Conservation (phyloP, 2,329 filamentous ascomycete species). For the Penicillium psychrosexuale region DNA sequence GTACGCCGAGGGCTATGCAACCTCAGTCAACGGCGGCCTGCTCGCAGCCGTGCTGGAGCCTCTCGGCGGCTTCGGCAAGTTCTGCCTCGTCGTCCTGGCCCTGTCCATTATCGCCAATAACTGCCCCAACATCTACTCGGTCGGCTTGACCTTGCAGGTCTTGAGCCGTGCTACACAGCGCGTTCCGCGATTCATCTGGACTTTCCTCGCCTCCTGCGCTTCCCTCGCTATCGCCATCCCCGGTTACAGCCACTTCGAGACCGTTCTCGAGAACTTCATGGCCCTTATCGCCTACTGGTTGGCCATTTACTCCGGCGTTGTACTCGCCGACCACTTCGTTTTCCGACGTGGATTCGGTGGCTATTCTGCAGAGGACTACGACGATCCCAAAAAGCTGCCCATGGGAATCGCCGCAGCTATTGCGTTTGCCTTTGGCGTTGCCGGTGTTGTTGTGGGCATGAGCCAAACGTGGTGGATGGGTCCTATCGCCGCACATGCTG, state of each 20-base stretch:
- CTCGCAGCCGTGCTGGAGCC: conserved; percentile 62
- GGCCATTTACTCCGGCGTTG: conserved; percentile 67
- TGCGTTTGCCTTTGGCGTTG: conserved; percentile 63
- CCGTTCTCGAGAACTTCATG: conserved; percentile 69
- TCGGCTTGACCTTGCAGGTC: conserved; percentile 65
- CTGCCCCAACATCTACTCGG: conserved; percentile 70
- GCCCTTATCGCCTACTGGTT: conserved; percentile 68
- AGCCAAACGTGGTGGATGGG: conserved; percentile 67
- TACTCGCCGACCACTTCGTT: conserved; percentile 64
- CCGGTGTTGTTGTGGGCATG: conserved; percentile 68
- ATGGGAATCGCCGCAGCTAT: conserved; percentile 60
- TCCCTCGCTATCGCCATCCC: conserved; percentile 69
- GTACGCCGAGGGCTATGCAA: conserved; percentile 55
- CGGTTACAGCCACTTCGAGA: conserved; percentile 63
- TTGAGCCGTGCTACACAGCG: conserved; percentile 57
- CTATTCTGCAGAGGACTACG: conserved; percentile 60
- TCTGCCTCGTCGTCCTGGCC: conserved; percentile 66
- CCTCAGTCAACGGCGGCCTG: conserved; percentile 63
- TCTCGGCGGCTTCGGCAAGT: conserved; percentile 67
- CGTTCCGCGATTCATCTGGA: conserved; percentile 68
- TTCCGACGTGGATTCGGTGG: conserved; percentile 61
- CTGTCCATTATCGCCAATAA: conserved; percentile 69
- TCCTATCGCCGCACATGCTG: conserved; percentile 61
- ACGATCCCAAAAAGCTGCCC: conserved; percentile 57
- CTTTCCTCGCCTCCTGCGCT: conserved; percentile 57